Evolutionary conservation across 768 basidiomycete genomes (phyloP).

Genomic region (Xerocomus spinulosus): DNA sequence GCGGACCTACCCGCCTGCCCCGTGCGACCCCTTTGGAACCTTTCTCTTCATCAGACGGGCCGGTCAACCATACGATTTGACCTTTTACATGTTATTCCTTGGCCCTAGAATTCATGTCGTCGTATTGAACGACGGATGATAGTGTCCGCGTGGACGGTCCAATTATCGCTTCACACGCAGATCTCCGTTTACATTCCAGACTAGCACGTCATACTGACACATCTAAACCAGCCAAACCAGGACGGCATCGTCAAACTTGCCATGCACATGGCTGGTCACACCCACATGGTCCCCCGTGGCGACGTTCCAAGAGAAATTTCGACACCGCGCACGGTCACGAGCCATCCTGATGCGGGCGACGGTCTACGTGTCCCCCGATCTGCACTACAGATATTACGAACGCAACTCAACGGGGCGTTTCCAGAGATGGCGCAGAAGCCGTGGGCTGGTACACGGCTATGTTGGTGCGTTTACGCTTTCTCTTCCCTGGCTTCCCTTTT

Average conservation of each 20-base stretch:
- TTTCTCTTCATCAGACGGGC: too few relatives aligned
- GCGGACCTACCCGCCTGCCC: too few relatives aligned
- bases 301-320: slow-evolving; percentile 45
- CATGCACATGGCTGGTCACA: slow-evolving; percentile 73
- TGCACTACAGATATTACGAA: slow-evolving; percentile 48
- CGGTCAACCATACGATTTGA: too few relatives aligned
- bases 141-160: neutral
- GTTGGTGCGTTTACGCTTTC: slow-evolving; percentile 53
- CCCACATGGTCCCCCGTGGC: slow-evolving; percentile 30
- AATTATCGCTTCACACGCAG: neutral
- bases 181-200: neutral
- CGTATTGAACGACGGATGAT: neutral
- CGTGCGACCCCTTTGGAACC: too few relatives aligned
- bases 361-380: slow-evolving; percentile 65
- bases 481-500: neutral
- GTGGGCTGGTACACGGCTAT: slow-evolving; percentile 71
- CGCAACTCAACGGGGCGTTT: slow-evolving; percentile 53
- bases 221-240: slow-evolving; percentile 71
- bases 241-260: slow-evolving; percentile 73
- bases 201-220: too few relatives aligned
- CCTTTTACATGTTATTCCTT: too few relatives aligned
- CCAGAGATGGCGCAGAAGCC: slow-evolving; percentile 74
- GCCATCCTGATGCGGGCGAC: slow-evolving; percentile 46
- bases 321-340: slow-evolving; percentile 67
- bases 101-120: neutral